Evolutionary conservation across 2,329 filamentous ascomycete genomes (phyloP), one percentile per base, ranked within the genome.

Genomic region (Apiospora hydei): DNA sequence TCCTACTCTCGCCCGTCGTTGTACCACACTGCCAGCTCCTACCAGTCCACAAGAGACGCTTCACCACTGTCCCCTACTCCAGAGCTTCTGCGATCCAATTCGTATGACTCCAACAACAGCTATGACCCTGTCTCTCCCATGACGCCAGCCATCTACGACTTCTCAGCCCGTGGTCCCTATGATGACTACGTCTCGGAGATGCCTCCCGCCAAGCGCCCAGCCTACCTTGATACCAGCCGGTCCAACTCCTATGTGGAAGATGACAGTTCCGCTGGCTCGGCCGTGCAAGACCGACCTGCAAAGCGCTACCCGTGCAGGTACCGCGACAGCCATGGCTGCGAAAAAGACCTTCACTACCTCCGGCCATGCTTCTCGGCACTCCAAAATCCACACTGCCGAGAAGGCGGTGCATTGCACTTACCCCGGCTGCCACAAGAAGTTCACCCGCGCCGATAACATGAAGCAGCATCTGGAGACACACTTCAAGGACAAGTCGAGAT

Each of bases 371-470:
- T 94, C 93, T 61, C 91, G 93, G 53, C 93, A 96, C 81, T 93
- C 93, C 73, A 95, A 95, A 82, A 95, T 94, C 78, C 93, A 96
- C 84, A 94, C 92, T 1, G 92, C 92, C 68, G 93, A 94, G 82
- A 95, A 95, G 84, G 91, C 91, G 18, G 92, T 94, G 30, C 89
- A 87, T 49, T 92, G 90, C 82, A 87, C 90, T 44, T 93, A 88
- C 77, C 84, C 87, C 0, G 92, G 92, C 73, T 95, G 93, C 84
- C 88, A 90, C 81, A 94, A 94, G 84, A 93, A 92, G 78, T 95
- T 95, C 77, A 94, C 92, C 14, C 91, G 93, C 75, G 91, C 92
- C 77, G 93, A 95, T 85, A 95, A 95, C 85, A 95, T 95, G 93
- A 94, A 94, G 86, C 93, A 95, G 83, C 93, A 95, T 78, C 87